phyloP scores from a whole-genome alignment of 2,329 filamentous ascomycete genomes.

The Talaromyces marneffei region DNA sequence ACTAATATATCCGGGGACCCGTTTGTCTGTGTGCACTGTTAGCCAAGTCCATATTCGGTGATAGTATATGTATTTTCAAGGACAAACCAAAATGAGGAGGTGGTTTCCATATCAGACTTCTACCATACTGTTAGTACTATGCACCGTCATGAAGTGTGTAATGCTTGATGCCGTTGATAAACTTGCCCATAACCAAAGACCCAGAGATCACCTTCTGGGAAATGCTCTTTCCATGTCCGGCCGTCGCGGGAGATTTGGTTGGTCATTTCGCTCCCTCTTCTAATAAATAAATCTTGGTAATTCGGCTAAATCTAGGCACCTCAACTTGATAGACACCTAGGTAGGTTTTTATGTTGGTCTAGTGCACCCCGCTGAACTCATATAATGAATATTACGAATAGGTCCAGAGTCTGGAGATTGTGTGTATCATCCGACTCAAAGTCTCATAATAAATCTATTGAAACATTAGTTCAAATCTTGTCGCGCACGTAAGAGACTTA shows the following conservation, averaged over 20 bases:
- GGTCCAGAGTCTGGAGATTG: background rate
- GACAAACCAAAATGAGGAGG: constrained; percentile 83
- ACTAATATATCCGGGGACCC: constrained; percentile 82
- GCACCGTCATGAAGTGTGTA: background rate
- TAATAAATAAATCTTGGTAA: too few species aligned
- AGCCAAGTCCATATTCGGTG: background rate
- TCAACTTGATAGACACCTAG: too few species aligned
- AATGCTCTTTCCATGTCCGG: constrained; percentile 40
- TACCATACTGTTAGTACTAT: constrained; percentile 29
- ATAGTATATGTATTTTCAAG: too few species aligned
- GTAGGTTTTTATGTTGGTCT: background rate
- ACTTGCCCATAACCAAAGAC: constrained; percentile 90
- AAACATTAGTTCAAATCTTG: background rate
- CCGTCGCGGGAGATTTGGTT: background rate
- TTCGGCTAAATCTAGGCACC: too few species aligned
- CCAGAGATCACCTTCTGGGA: constrained; percentile 69
- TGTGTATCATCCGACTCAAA: background rate
- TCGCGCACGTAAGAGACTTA: background rate
- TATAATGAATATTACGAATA: background rate
- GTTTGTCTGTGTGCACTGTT: constrained; percentile 55
- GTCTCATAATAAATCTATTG: background rate
- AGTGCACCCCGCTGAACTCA: too few species aligned
- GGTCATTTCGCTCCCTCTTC: background rate
- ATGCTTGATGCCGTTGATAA: background rate
- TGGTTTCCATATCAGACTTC: constrained; percentile 96